These are phyloP conservation scores for Didymella pomorum DNA, from an alignment of 2,329 filamentous ascomycete species.

Conservation along the genomic window DNA sequence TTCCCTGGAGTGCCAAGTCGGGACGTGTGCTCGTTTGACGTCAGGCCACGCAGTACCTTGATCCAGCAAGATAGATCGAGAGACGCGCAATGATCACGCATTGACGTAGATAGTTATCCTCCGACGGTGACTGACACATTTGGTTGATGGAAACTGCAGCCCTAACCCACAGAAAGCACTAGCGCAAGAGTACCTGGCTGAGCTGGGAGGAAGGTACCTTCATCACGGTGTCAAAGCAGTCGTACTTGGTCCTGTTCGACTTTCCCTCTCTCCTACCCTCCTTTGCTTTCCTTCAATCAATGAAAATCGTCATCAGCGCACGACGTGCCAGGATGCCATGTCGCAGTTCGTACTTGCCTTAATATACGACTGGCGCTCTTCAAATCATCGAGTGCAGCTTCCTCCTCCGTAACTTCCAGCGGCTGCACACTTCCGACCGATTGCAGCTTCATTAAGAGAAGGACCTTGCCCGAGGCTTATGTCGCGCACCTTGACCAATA, in stretches of 20 bases:
- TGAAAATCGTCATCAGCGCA: background rate
- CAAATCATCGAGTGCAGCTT: background rate
- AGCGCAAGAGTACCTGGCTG: slow-evolving; percentile 18
- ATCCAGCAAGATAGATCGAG: background rate
- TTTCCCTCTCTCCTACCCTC: background rate
- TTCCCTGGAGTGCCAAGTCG: background rate
- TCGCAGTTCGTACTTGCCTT: slow-evolving; percentile 2
- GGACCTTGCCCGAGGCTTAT: background rate
- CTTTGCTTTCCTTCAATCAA: background rate
- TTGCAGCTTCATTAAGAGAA: background rate
- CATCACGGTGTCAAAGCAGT: slow-evolving; percentile 3
- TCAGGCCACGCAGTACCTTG: background rate
- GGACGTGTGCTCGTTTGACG: background rate
- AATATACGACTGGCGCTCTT: background rate
- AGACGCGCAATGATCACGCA: background rate
- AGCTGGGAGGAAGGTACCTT: background rate
- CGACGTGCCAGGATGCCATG: slow-evolving; percentile 10
- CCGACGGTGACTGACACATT: background rate
- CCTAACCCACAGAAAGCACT: slow-evolving; percentile 2
- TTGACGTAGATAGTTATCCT: slow-evolving; percentile 3
- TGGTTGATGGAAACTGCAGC: slow-evolving; percentile 9
- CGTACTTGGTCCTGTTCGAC: background rate
- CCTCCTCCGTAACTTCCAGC: background rate
- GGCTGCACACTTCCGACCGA: background rate
- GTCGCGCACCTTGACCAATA: background rate